Base-by-base conservation (phyloP, 2,329 filamentous ascomycete species). In the Seiridium unicorne region DNA sequence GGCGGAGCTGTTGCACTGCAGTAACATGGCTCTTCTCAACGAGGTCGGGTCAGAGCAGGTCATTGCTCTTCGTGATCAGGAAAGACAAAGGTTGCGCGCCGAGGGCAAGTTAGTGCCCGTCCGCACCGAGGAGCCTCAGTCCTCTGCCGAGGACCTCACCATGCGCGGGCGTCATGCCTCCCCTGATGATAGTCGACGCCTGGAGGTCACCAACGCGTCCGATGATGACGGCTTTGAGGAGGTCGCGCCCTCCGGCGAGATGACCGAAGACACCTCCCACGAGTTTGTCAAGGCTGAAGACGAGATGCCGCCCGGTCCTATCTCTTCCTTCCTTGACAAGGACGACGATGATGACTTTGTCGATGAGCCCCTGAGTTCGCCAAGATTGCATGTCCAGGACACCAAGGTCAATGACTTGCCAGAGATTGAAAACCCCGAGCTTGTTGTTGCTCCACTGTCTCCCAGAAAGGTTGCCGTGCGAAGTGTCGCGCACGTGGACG, bases 11-110 rank as follows among this genome's bases (percentile, higher is more conserved):
- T 79, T 99, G 44, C 95, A 99, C 75, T 99, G 95, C 76, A 98
- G 94, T 74, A 99, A 99, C 73, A 99, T 99, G 95, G 93, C 91
- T 5, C 80, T 99, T 42, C 79, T 99, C 65, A 99, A 99, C 71
- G 93, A 98, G 72, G 81, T 87, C 8, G 95, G 94, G 38, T 93
- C 93, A 9, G 93, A 99, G 72, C 89, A 92, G 65, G 87, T 97
- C 64, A 92, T 98, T 61, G 87, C 84, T 62, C 82, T 86, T 47
- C 85, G 95, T 62, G 93, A 99, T 70, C 77, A 82, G 9, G 93
- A 97, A 72, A 87, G 95, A 55, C 91, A 96, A 66, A 85, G 87
- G 44, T 78, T 98, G 47, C 89, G 92, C 66, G 81, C 80, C 1
- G 90, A 95, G 70, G 93, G 93, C 47, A 89, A 86, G 65, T 85